These are phyloP conservation scores for Aurinia saxatilis DNA, from an alignment of 345 rosid genomes.

Conservation along the genomic window DNA sequence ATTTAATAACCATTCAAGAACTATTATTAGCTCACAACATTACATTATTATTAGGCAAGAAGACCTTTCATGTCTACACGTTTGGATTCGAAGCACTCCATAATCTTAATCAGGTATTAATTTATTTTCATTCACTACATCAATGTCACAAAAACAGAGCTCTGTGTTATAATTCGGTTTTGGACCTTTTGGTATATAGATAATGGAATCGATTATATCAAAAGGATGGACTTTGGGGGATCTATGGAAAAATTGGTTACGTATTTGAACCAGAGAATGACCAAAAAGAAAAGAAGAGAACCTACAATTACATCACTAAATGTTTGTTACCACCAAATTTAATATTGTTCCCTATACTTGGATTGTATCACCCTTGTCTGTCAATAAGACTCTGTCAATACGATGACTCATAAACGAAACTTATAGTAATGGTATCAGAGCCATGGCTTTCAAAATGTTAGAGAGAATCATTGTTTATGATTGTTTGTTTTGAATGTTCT, in stretches of 20 bases:
- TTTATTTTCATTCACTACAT: background rate
- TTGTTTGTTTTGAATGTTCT: too few relatives aligned
- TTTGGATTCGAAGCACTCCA: conserved; percentile 42
- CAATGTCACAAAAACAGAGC: background rate
- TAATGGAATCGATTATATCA: conserved; percentile 42
- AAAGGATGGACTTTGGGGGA: conserved; percentile 84
- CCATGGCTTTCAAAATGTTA: too few relatives aligned
- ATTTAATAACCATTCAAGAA: background rate
- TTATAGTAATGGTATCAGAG: too few relatives aligned
- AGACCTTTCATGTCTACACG: conserved; percentile 59
- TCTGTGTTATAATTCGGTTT: background rate
- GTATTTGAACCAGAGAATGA: conserved; percentile 49
- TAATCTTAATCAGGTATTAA: conserved; percentile 44
- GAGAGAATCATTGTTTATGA: too few relatives aligned
- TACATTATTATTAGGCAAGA: conserved; percentile 41
- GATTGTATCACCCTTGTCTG: too few relatives aligned
- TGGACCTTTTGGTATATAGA: conserved; percentile 38
- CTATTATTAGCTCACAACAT: background rate
- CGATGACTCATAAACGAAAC: too few relatives aligned
- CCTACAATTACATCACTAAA: too few relatives aligned
- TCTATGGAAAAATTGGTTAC: conserved; percentile 63
- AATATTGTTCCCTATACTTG: too few relatives aligned
- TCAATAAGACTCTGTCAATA: too few relatives aligned
- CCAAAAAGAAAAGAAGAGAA: conserved; percentile 24
- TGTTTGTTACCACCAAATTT: too few relatives aligned